Conservation (phyloP, 306 rosid genomes). For the Begonia loranthoides region DNA sequence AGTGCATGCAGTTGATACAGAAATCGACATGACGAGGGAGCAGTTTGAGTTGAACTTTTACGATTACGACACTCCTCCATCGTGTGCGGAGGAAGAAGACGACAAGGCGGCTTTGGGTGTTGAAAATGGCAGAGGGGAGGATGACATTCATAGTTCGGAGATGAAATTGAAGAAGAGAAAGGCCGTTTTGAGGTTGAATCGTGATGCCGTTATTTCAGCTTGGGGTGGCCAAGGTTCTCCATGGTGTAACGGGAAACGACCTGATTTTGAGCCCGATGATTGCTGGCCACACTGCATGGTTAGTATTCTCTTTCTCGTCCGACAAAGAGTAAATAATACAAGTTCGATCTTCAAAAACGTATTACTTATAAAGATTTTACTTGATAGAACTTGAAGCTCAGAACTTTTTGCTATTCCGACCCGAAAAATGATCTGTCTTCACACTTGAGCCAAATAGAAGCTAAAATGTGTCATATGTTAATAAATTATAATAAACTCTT, state of each 20-base stretch:
- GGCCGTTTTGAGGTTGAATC: constrained; percentile 48
- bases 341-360: no score
- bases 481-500: no score
- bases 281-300: constrained; percentile 54
- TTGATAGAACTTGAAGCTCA: no score
- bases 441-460: no score
- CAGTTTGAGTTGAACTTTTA: constrained; percentile 47
- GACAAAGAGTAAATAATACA: no score
- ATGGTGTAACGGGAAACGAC: constrained; percentile 55
- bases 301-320: neutral
- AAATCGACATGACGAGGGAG: constrained; percentile 41
- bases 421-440: no score
- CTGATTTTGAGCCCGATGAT: constrained; percentile 37
- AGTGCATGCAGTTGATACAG: constrained; percentile 8
- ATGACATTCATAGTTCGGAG: constrained; percentile 11
- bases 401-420: no score
- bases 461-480: no score
- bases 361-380: no score
- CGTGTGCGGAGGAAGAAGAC: constrained; percentile 30
- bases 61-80: constrained; percentile 24
- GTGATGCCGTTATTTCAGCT: constrained; percentile 59
- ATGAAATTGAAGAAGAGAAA: constrained; percentile 21
- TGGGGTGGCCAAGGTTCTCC: constrained; percentile 71
- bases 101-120: constrained; percentile 3
- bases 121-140: constrained; percentile 6